Base-by-base conservation (phyloP, 352 stramenopile species). In the Phytophthora cryptogea region DNA sequence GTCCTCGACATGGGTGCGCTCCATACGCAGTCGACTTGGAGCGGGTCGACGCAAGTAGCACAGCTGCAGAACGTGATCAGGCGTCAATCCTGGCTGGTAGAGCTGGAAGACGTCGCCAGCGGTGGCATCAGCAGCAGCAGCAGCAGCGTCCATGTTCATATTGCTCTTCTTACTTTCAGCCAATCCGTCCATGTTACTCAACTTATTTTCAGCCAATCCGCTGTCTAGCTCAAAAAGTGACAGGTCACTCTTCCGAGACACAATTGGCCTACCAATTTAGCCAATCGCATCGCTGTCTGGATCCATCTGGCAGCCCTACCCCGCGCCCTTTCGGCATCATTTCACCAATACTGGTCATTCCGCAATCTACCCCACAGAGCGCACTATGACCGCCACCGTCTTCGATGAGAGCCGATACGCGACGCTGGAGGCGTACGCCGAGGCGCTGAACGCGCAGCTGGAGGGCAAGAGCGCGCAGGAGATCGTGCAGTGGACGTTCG, bases 401-500 rank as follows among this genome's bases (percentile, higher is more conserved):
- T 83, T 71, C 39, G 77, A 88, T 57, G 23, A 70, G 51, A 52
- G 58, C 56, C 66, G 68, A 16, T 89, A 74, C 53, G 62, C 70
- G 33, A 89, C 81, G 48, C 69, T 92, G 23, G 79, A 90, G 49
- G 69, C 64, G 39, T 89, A 87, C 56, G 78, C 77, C 23, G 82
- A 82, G 31, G 74, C 77, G 40, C 68, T 90, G 47, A 94, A 92
- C 63, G 61, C 65, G 58, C 64, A 84, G 33, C 63, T 94, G 4
- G 63, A 59, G 3, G 58, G 52, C 30, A 90, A 89, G 52, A 75
- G 61, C 9, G 76, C 87, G 2, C 43, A 54, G 10, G 74, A 92
- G 63, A 81, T 95, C 53, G 70, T 94, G 46, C 49, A 78, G 41
- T 96, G 86, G 84, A 66, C 86, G 9, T 68, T 83, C 35, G 68